Conservation (phyloP, 2,329 filamentous ascomycete species). For the Colletotrichum spaethianum region DNA sequence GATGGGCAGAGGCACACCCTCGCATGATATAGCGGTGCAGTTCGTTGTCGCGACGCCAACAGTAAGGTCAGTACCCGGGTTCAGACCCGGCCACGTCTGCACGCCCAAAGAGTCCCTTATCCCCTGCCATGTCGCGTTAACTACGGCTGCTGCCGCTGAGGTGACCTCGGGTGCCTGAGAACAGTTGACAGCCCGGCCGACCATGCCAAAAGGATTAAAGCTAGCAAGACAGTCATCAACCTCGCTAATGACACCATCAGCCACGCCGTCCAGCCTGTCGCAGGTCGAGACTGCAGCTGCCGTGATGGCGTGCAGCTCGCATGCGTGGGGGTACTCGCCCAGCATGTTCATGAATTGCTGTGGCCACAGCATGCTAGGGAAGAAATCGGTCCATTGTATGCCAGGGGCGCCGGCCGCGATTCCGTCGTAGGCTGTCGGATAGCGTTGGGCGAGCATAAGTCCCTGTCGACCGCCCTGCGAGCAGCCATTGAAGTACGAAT, state of each 20-base stretch:
- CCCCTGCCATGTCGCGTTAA: slow-evolving; percentile 43
- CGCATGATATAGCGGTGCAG: background rate
- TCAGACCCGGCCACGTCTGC: slow-evolving; percentile 29
- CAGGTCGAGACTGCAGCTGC: slow-evolving; percentile 61
- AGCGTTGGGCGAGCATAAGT: slow-evolving; percentile 64
- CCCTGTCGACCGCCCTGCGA: slow-evolving; percentile 71
- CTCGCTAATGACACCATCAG: slow-evolving; percentile 61
- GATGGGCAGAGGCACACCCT: slow-evolving; percentile 17
- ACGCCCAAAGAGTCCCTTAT: background rate
- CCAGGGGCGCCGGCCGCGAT: slow-evolving; percentile 64
- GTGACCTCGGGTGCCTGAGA: slow-evolving; percentile 6
- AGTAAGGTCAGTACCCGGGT: slow-evolving; percentile 38
- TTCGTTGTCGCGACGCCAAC: slow-evolving; percentile 19
- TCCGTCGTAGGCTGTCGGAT: slow-evolving; percentile 68
- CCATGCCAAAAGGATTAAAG: slow-evolving; percentile 33
- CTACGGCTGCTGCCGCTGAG: slow-evolving; percentile 36
- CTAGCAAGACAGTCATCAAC: background rate
- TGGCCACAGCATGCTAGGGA: slow-evolving; percentile 34
- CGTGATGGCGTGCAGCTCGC: slow-evolving; percentile 50
- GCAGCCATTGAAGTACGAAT: slow-evolving; percentile 67
- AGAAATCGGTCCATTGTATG: slow-evolving; percentile 45
- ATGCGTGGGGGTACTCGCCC: slow-evolving; percentile 20
- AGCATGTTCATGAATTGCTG: slow-evolving; percentile 26
- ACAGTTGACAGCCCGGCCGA: slow-evolving; percentile 16
- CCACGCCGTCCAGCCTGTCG: slow-evolving; percentile 62